Percentiles rank a stretch among this genome's conserved stretches.
phyloP scores from a whole-genome alignment of 371 early-diverging fungal species.

The Apophysomyces trapeziformis region DNA sequence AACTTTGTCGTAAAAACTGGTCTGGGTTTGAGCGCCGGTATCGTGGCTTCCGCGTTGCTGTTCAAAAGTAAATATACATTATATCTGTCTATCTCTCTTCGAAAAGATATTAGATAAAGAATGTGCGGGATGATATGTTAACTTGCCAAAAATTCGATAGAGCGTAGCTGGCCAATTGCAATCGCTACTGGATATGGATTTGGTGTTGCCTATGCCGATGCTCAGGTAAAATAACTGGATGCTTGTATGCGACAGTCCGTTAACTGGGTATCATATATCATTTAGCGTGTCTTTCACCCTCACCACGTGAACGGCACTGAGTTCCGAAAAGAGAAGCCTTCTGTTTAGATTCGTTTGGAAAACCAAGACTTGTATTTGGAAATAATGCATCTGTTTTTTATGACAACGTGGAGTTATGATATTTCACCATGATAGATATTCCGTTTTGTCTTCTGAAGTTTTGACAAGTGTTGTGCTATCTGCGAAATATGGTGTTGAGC shows the following conservation, averaged over 20 bases:
- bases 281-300: conserved; percentile 55
- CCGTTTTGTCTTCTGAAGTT: background rate
- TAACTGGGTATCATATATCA: background rate
- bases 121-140: background rate
- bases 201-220: conserved; percentile 88
- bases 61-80: conserved; percentile 74
- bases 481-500: too few relatives aligned
- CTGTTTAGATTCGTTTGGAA: conserved; percentile 31
- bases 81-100: too few relatives aligned
- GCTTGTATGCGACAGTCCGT: background rate
- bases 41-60: conserved; percentile 86
- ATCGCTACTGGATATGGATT: conserved; percentile 86
- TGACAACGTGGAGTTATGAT: background rate
- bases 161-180: conserved; percentile 90
- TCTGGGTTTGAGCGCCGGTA: conserved; percentile 85
- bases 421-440: background rate
- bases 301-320: conserved; percentile 48
- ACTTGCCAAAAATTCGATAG: conserved; percentile 38
- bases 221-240: conserved; percentile 55
- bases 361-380: background rate
- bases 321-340: conserved; percentile 53
- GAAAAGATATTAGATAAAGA: too few relatives aligned
- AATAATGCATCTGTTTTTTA: background rate
- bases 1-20: conserved; percentile 88
- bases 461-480: too few relatives aligned